Evolutionary conservation across 75 land plant genomes (phyloP).

Genomic region (Picea sitchensis): DNA sequence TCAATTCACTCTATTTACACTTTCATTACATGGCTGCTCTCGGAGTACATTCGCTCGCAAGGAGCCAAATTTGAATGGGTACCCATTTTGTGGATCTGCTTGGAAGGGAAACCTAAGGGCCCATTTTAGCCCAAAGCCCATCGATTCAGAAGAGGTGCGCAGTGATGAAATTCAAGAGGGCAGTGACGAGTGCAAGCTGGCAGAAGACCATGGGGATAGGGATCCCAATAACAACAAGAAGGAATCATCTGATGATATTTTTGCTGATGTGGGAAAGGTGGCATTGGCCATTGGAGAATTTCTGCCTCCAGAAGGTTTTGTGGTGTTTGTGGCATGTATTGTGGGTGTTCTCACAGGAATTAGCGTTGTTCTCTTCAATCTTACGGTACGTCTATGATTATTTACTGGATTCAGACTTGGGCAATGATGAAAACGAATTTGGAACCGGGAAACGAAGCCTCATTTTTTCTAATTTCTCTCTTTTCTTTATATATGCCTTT

Average conservation of each 20-base stretch:
- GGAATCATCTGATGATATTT: not conserved
- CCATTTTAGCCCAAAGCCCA: not conserved
- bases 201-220: not conserved
- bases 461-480: too few relatives aligned
- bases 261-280: not conserved
- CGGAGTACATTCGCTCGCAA: not conserved
- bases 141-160: not conserved
- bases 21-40: not conserved
- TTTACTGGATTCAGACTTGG: not conserved
- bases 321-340: slow-evolving; percentile 59
- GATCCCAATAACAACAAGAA: too few relatives aligned
- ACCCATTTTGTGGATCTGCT: not conserved
- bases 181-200: not conserved
- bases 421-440: too few relatives aligned
- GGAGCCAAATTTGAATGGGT: not conserved
- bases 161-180: not conserved
- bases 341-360: slow-evolving; percentile 88
- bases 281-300: slow-evolving; percentile 27
- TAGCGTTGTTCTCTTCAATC: slow-evolving; percentile 83
- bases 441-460: too few relatives aligned
- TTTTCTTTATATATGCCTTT: too few relatives aligned
- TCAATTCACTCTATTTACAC: not conserved
- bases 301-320: slow-evolving; percentile 44
- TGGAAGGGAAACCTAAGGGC: not conserved
- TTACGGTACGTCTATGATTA: slow-evolving; percentile 34